phyloP scores from a whole-genome alignment of 2,329 filamentous ascomycete genomes.

The Cytospora chrysosperma region DNA sequence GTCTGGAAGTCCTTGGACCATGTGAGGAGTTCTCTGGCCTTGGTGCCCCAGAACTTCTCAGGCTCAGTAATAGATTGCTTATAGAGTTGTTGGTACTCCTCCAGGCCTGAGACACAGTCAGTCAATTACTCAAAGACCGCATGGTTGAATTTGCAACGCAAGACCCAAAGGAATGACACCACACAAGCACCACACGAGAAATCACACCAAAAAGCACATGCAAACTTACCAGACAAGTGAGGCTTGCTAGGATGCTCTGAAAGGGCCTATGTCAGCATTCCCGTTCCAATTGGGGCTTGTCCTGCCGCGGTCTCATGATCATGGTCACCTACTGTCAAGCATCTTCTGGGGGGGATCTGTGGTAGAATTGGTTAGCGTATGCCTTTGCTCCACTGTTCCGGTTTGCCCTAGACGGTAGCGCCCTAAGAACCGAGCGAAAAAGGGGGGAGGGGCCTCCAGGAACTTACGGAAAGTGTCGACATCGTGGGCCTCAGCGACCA shows the following conservation, averaged over 20 bases:
- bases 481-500: constrained; percentile 73
- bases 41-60: constrained; percentile 82
- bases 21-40: constrained; percentile 83
- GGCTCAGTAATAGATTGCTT: constrained; percentile 88
- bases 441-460: not conserved
- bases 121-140: constrained; percentile 14
- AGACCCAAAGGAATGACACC: no score
- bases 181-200: no score
- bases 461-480: constrained; percentile 70
- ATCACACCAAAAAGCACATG: no score
- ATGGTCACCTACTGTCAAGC: constrained; percentile 59
- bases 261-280: constrained; percentile 38
- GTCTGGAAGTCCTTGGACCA: constrained; percentile 94
- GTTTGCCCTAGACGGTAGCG: not conserved
- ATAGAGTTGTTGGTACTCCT: constrained; percentile 68
- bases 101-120: constrained; percentile 47
- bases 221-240: constrained; percentile 60
- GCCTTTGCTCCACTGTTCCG: constrained; percentile 1
- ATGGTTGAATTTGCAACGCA: not conserved
- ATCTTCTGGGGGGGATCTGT: constrained; percentile 65
- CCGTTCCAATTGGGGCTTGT: constrained; percentile 15
- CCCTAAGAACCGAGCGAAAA: not conserved
- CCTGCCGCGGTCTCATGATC: constrained; percentile 4
- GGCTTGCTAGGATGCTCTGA: constrained; percentile 69
- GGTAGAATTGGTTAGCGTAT: constrained; percentile 26